These are phyloP conservation scores for Penicillium pulvis DNA, from an alignment of 495 filamentous ascomycete genomes.

Conservation along the genomic window DNA sequence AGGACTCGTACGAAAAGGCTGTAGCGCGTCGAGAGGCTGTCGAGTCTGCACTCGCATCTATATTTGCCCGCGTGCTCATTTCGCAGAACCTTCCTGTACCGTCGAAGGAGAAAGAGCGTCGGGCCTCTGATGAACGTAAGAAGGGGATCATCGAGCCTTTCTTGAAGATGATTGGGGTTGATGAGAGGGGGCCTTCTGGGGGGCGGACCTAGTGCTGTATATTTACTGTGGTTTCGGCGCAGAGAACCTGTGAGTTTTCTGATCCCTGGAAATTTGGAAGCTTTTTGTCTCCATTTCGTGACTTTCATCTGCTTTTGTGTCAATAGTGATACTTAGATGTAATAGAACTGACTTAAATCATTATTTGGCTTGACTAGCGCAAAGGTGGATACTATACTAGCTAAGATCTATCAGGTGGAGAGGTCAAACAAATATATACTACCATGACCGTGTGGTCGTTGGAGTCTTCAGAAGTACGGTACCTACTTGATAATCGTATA, in stretches of 20 bases:
- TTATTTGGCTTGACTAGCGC: neutral
- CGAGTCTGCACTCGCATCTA: conserved; percentile 32
- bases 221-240: neutral
- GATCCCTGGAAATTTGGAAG: neutral
- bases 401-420: neutral
- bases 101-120: conserved; percentile 44
- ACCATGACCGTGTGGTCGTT: too few species aligned
- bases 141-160: conserved; percentile 48
- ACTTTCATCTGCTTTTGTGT: neutral
- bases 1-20: conserved; percentile 13
- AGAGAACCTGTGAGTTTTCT: neutral
- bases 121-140: conserved; percentile 43
- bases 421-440: too few species aligned
- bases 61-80: conserved; percentile 43
- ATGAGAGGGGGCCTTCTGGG: conserved; percentile 42
- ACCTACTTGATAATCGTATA: too few species aligned
- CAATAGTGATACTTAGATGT: neutral
- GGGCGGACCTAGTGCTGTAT: conserved; percentile 20
- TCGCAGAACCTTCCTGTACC: conserved; percentile 33
- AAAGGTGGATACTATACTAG: neutral
- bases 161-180: conserved; percentile 45
- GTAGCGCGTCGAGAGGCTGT: conserved; percentile 37
- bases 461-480: too few species aligned
- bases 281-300: neutral
- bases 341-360: neutral